Base-by-base conservation (phyloP, 805 yeast species). In the Suhomyces canberraensis region DNA sequence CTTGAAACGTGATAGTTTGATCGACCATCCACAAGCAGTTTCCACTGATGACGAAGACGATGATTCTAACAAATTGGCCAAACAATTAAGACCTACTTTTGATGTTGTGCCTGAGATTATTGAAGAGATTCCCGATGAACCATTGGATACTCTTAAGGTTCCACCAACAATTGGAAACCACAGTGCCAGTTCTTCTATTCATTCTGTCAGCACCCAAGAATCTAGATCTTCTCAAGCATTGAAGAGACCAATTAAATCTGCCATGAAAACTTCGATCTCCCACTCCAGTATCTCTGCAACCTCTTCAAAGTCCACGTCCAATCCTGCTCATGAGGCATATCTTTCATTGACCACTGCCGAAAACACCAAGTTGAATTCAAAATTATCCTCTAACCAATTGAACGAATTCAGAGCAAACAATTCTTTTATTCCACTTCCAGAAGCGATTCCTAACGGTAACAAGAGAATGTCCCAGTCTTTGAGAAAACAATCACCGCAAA, bases 311-410 rank as follows among this genome's bases (percentile, higher is more conserved):
- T 11, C 28, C 16, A 17, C 40, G 24, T 24, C 36, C 14, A 63
- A 54, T 41, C 68, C 83, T 1, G 85, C 86, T 0, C 75, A 75
- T 18, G 74, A 72, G 41, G 88, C 85, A 0, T 82, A 82, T 48
- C 52, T 82, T 29, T 79, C 86, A 0, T 58, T 81, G 36, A 73
- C 90, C 1, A 84, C 93, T 0, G 90, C 90, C 1, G 89, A 84
- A 51, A 84, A 84, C 55, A 84, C 93, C 0, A 69, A 89, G 40
- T 53, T 82, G 39, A 84, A 84, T 58, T 83, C 91, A 1, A 73
- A 74, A 41, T 54, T 78, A 51, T 70, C 79, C 5, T 48, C 73
- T 0, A 46, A 67, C 4, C 62, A 68, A 34, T 59, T 70, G 44
- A 41, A 37, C 18, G 64, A 59, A n/a, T 16, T 42, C 16, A 39